phyloP scores from a whole-genome alignment of 139 green algal species.

The Desmodesmus armatus region DNA sequence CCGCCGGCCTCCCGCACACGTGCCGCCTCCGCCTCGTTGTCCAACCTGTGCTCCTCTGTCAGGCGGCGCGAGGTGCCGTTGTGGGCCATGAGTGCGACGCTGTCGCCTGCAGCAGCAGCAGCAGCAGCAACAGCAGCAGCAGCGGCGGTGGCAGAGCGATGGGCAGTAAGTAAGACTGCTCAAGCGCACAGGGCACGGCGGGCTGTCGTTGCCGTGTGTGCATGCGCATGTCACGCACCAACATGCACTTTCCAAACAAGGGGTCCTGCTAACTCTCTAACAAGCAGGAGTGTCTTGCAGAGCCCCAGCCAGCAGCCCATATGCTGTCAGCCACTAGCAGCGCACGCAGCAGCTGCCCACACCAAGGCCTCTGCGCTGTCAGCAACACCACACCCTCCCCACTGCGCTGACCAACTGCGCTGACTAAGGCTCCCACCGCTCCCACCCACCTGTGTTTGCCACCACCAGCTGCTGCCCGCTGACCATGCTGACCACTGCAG shows the following conservation, averaged over 20 bases:
- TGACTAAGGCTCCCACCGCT: too few species aligned
- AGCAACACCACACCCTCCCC: background rate
- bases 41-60: conserved; percentile 34
- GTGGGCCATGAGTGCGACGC: conserved; percentile 21
- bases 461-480: conserved; percentile 30
- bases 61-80: conserved; percentile 5
- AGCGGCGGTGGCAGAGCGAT: background rate
- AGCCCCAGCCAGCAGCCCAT: too few species aligned
- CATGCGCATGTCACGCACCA: background rate
- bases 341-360: background rate
- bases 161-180: background rate
- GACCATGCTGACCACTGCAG: conserved; percentile 42
- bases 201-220: background rate
- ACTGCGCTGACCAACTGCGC: too few species aligned
- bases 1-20: conserved; percentile 45
- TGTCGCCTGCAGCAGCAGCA: conserved; percentile 35
- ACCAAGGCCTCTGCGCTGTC: background rate
- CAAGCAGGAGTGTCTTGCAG: too few species aligned
- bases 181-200: background rate
- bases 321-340: too few species aligned
- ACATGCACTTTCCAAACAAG: too few species aligned
- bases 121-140: background rate
- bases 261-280: too few species aligned
- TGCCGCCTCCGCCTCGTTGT: conserved; percentile 34
- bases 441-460: conserved; percentile 36